phyloP scores from a whole-genome alignment of 164 flowering plant genomes.

The Platanus orientalis region DNA sequence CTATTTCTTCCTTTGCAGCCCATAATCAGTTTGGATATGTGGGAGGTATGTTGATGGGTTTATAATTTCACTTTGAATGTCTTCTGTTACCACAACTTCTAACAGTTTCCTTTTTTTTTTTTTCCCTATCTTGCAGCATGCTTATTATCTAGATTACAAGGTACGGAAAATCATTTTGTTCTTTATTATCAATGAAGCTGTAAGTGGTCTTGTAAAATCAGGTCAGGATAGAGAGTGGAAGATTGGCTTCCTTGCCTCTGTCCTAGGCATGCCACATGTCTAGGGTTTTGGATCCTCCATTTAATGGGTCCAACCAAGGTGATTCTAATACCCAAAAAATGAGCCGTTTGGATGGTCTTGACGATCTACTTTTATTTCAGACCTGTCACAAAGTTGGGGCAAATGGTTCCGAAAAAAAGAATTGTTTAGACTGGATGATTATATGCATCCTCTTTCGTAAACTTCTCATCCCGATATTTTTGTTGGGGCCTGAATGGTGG shows the following conservation, averaged over 20 bases:
- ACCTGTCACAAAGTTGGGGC: neutral
- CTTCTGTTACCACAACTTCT: neutral
- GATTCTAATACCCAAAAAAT: too few relatives aligned
- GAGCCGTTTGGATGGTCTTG: neutral
- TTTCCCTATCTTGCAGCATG: constrained; percentile 58
- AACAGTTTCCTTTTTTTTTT: constrained; percentile 7
- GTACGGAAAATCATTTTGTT: constrained; percentile 26
- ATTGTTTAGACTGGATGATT: neutral
- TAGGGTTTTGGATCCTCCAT: neutral
- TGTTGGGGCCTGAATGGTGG: constrained; percentile 1
- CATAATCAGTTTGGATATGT: constrained; percentile 70
- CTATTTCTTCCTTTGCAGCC: constrained; percentile 56
- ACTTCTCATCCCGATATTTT: neutral
- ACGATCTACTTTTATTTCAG: neutral
- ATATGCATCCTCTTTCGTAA: neutral
- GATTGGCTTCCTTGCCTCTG: neutral
- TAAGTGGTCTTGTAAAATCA: neutral
- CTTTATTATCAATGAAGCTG: neutral
- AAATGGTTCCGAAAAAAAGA: neutral
- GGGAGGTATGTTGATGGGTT: constrained; percentile 59
- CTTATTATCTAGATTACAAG: constrained; percentile 86
- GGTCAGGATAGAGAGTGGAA: neutral
- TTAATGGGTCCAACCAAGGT: neutral
- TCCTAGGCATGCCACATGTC: neutral
- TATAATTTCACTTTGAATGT: neutral